Percentiles rank a stretch among this genome's conserved stretches.
Conservation (phyloP, 768 basidiomycete genomes). For the Collybiopsis confluens region DNA sequence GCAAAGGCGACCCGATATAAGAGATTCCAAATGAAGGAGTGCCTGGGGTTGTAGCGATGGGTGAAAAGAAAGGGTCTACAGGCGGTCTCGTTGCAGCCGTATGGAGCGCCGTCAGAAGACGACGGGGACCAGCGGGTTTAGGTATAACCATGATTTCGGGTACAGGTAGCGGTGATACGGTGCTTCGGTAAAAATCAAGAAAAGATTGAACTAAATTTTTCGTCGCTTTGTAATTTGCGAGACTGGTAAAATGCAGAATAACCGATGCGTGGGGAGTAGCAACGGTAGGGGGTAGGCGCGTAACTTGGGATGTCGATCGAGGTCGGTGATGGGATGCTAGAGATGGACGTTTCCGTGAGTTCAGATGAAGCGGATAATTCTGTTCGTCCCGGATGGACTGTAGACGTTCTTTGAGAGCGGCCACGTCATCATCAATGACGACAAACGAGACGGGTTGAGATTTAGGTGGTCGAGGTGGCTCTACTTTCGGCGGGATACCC, state of each 20-base stretch:
- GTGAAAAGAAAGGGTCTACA: conserved; percentile 87
- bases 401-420: conserved; percentile 72
- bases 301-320: conserved; percentile 77
- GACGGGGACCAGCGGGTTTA: conserved; percentile 93
- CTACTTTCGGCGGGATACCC: conserved; percentile 16
- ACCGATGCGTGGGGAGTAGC: conserved; percentile 41
- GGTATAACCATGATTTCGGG: conserved; percentile 97
- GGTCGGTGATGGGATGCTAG: conserved; percentile 66
- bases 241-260: conserved; percentile 87
- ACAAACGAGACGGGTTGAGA: conserved; percentile 54
- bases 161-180: conserved; percentile 34
- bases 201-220: conserved; percentile 80
- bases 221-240: conserved; percentile 83
- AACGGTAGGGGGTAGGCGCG: conserved; percentile 44
- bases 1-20: conserved; percentile 30
- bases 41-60: conserved; percentile 90
- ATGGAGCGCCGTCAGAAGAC: conserved; percentile 88
- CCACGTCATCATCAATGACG: conserved; percentile 90
- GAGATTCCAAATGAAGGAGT: conserved; percentile 54
- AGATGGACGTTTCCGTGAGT: conserved; percentile 60
- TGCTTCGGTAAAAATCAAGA: conserved; percentile 41
- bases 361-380: conserved; percentile 34
- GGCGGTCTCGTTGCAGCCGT: conserved; percentile 83
- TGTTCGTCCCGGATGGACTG: conserved; percentile 60
- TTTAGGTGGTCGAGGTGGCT: conserved; percentile 14